Evolutionary conservation across 768 basidiomycete species (phyloP), one percentile per base, ranked within the genome.

Genomic region (Hypsizygus marmoreus): DNA sequence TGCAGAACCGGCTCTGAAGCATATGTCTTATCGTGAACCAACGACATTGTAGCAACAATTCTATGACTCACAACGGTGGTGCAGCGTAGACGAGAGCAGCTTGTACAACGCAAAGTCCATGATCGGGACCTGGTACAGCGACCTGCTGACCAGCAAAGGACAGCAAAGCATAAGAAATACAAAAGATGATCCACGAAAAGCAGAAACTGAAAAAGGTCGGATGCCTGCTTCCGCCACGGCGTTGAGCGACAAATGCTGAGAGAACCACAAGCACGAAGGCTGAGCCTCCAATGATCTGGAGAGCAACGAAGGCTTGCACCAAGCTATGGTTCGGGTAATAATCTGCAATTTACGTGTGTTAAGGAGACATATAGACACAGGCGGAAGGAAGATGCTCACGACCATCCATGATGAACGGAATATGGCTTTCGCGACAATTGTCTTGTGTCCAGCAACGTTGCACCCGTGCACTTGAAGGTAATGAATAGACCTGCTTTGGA

Each of bases 141-240:
- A 43, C 54, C 47, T 65, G 63, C 37, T 67, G 63, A 32, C 67
- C 68, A 47, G 65, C 60, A 47, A 70, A 60, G 22, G 58, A 52
- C 17, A 69, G 56, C 31, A 72, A 49, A 6, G 60, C 51, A 52
- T 68, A 70, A 8, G 69, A 69, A 24, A 65, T 23, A 23, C 68
- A 64, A 31, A 62, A 69, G 8, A 68, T 50, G 13, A 66, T 63
- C 69, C 69, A 72, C 2, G 65, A 59, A 17, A 64, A 38, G 47
- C 64, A 64, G 42, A 70, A 71, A 50, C 62, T 68, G 47, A 65
- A 68, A 56, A 66, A 70, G 10, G 66, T 64, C 13, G 62, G 50
- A 49, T 66, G 62, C 16, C 70, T 56, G 29, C 61, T 63, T 9
- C 59, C 50, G 12, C 43, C 46, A 2, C 52, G 47, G 3, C 33